These are phyloP conservation scores for Ophiostoma ulmi DNA, from an alignment of 2,329 filamentous ascomycete genomes.

Conservation along the genomic window DNA sequence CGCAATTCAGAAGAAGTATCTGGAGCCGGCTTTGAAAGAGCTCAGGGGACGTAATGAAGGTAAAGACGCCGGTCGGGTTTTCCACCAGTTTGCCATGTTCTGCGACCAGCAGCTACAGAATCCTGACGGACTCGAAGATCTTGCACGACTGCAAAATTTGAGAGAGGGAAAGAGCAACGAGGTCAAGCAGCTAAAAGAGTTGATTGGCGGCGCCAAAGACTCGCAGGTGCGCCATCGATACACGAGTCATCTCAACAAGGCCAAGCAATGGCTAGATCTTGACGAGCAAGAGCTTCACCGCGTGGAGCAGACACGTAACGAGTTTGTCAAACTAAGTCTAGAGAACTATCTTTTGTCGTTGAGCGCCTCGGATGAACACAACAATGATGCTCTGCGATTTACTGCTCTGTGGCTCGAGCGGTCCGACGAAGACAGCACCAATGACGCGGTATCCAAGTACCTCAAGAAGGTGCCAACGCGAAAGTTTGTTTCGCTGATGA, in stretches of 20 bases:
- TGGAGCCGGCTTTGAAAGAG: conserved; percentile 77
- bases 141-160: conserved; percentile 72
- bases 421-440: conserved; percentile 69
- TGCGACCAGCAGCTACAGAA: conserved; percentile 93
- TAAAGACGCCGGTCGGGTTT: conserved; percentile 77
- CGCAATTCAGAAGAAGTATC: conserved; percentile 78
- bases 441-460: conserved; percentile 66
- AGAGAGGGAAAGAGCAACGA: conserved; percentile 77
- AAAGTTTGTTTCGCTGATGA: conserved; percentile 91
- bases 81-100: conserved; percentile 90
- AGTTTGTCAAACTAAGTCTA: conserved; percentile 81
- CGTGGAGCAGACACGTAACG: conserved; percentile 67
- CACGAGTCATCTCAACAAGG: conserved; percentile 59
- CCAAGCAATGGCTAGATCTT: conserved; percentile 84
- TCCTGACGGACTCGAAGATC: conserved; percentile 75
- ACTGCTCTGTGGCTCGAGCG: conserved; percentile 91
- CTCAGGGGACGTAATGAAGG: conserved; percentile 64
- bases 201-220: conserved; percentile 48
- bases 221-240: conserved; percentile 53
- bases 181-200: conserved; percentile 63
- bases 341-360: conserved; percentile 90
- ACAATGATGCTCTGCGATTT: conserved; percentile 86
- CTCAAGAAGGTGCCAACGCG: conserved; percentile 73
- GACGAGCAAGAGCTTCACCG: conserved; percentile 83
- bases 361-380: conserved; percentile 77